Base-by-base conservation (phyloP, 345 rosid genomes). In the Laguncularia racemosa region DNA sequence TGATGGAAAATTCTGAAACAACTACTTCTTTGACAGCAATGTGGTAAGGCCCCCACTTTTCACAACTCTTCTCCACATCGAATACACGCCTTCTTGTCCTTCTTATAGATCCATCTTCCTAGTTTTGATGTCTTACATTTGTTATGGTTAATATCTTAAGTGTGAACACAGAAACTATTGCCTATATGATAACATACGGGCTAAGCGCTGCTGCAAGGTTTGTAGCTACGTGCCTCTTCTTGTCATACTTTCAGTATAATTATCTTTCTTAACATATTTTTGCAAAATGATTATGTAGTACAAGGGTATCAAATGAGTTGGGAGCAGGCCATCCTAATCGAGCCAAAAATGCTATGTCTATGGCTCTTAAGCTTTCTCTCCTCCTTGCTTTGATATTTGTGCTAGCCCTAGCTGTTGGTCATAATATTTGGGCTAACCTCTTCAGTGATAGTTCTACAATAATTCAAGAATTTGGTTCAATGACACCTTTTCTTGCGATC, bases 141-240 rank as follows among this genome's bases (percentile, higher is more conserved):
- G 40, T 10, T 33, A 33, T 33, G 40, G 40, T 33, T 4, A 33
- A 33, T 33, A 33, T 33, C 40, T 33, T 1, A 33, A 80, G 89
- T 15, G 91, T 81, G 43, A 83, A 80, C 57, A 84, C 87, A 1
- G 87, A 84, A 68, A 10, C 77, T 0, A 58, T 86, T 46, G 75
- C 90, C 51, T 88, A 67, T 76, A 82, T 84, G 89, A 68, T 81
- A 44, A 74, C 78, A 16, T 82, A 77, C 11, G 96, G 98, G 13
- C 82, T 91, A 4, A 78, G 91, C 62, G 91, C 96, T 47, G 86
- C 89, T 21, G 91, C 83, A 55, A 88, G 97, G 97, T 91, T 46
- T 56, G 85, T 23, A 23, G 52, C 40, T 10, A 33, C 1, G 40
- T 4, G 28, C 48, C 47, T 7, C 7, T 40, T 28, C 28, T 9